phyloP scores from a whole-genome alignment of 495 filamentous ascomycete species.

The Hypoxylon subgilvum region DNA sequence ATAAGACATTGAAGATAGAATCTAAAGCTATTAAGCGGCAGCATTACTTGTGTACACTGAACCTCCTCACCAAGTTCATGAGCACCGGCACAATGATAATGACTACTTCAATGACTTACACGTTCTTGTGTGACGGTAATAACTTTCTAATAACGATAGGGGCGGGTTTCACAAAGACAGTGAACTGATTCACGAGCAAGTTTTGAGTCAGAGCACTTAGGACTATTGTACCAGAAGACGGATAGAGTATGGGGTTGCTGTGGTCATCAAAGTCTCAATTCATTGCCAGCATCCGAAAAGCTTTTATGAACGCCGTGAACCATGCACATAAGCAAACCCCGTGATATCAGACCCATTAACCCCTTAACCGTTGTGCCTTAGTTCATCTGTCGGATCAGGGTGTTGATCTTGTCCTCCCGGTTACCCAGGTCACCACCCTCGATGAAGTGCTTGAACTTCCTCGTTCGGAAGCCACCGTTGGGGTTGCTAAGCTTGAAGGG shows the following conservation, averaged over 20 bases:
- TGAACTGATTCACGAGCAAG: too few relatives aligned
- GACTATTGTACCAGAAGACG: too few relatives aligned
- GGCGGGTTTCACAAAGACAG: too few relatives aligned
- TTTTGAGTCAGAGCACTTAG: too few relatives aligned
- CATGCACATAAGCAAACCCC: constrained; percentile 48
- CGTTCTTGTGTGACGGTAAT: too few relatives aligned
- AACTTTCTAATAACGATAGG: too few relatives aligned
- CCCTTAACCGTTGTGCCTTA: constrained; percentile 54
- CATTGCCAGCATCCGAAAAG: constrained; percentile 43
- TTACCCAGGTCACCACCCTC: constrained; percentile 98
- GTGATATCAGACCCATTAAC: constrained; percentile 45
- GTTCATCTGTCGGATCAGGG: constrained; percentile 97
- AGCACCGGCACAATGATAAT: too few relatives aligned
- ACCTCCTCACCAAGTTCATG: too few relatives aligned
- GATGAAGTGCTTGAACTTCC: constrained; percentile 99
- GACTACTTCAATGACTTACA: too few relatives aligned
- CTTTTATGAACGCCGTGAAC: constrained; percentile 47
- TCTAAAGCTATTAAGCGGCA: too few relatives aligned
- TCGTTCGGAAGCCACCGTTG: constrained; percentile 88
- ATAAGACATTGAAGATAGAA: too few relatives aligned
- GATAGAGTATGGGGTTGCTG: constrained; percentile 30
- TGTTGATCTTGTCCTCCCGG: constrained; percentile 98
- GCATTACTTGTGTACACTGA: too few relatives aligned
- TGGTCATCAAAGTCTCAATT: constrained; percentile 45
- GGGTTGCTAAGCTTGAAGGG: constrained; percentile 99